Conservation (phyloP, 306 rosid species). For the Biancaea sappan region DNA sequence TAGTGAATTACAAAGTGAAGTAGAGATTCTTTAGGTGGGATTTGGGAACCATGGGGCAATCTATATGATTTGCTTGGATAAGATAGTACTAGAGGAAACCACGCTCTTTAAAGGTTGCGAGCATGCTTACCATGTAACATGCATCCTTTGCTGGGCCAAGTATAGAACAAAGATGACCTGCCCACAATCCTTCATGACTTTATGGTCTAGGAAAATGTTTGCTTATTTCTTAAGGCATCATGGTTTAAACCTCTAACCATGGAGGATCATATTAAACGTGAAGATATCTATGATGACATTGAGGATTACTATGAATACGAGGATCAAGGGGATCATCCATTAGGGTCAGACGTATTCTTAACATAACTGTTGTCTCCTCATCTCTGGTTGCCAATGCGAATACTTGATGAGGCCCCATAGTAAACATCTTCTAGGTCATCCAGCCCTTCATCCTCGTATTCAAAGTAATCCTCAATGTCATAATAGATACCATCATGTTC, state of each 20-base stretch:
- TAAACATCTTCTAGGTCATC: conserved; percentile 53
- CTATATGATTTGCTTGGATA: conserved; percentile 65
- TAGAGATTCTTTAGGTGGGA: conserved; percentile 33
- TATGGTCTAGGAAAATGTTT: conserved; percentile 70
- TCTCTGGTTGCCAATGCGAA: conserved; percentile 84
- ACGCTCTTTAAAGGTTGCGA: conserved; percentile 83
- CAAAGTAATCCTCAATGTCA: conserved; percentile 42
- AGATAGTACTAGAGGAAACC: conserved; percentile 72
- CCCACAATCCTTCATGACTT: conserved; percentile 60
- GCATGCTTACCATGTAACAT: conserved; percentile 83
- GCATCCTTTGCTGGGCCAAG: conserved; percentile 94
- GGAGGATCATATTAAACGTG: conserved; percentile 44
- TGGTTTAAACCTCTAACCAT: conserved; percentile 74
- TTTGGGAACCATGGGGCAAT: conserved; percentile 55
- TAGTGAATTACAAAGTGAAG: conserved; percentile 45
- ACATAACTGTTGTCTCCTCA: conserved; percentile 82
- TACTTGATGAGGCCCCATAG: conserved; percentile 52
- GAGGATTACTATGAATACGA: conserved; percentile 42
- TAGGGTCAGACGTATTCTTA: too few species aligned
- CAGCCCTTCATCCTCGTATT: not conserved
- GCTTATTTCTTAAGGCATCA: conserved; percentile 80
- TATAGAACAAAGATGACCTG: conserved; percentile 65
- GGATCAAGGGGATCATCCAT: too few species aligned
- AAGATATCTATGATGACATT: conserved; percentile 20
- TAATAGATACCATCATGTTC: conserved; percentile 32